Evolutionary conservation across 2,329 filamentous ascomycete genomes (phyloP), one percentile per base, ranked within the genome.

Genomic region (Calonectria hongkongensis): DNA sequence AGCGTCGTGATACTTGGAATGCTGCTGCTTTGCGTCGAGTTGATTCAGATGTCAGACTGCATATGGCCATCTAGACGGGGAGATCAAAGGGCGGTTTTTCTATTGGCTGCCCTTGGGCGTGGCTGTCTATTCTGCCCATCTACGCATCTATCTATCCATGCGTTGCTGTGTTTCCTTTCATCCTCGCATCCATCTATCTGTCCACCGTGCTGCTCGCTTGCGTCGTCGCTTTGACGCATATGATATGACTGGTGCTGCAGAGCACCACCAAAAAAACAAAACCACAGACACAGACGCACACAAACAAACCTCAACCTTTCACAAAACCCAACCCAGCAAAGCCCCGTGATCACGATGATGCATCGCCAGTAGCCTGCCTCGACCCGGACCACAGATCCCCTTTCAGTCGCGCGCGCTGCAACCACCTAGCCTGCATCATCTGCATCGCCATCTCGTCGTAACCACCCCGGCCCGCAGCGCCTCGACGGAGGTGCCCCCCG

Each of bases 401-500:
- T 60, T 60, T 41, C 33, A 60, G 54, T 39, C 21, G 39, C 21
- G 54, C 54, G 30, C 54, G 30, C 30, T 39, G 51, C 51, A 56
- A 56, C 51, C 41, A 45, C 18, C 16, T 13, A 36, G 43, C 43
- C 16, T 48, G 45, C 45, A 41, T 18, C 50, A 54, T 27, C 54
- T 39, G 54, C 54, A 60, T 60, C 33, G 25, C 39, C 54, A 60
- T 60, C 54, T 60, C 54, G 54, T 60, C 54, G 15, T 9, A 12
- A 12, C 51, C n/a, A 21, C 54, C 54, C 36, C 33, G 54, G 43
- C 43, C 43, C 43, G 43, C 43, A 47, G 43, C 43, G 43, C 43
- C 43, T 48, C 45, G 45, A 48, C 45, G 25, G 54, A 60, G 54
- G 33, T 41, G n/a, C 39, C 58, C 21, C 58, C 58, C 58, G 58